Percentiles rank a stretch among this genome's conserved stretches.
These are phyloP conservation scores for Suhomyces tanzawaensis DNA, from an alignment of 805 yeast genomes.

Conservation along the genomic window DNA sequence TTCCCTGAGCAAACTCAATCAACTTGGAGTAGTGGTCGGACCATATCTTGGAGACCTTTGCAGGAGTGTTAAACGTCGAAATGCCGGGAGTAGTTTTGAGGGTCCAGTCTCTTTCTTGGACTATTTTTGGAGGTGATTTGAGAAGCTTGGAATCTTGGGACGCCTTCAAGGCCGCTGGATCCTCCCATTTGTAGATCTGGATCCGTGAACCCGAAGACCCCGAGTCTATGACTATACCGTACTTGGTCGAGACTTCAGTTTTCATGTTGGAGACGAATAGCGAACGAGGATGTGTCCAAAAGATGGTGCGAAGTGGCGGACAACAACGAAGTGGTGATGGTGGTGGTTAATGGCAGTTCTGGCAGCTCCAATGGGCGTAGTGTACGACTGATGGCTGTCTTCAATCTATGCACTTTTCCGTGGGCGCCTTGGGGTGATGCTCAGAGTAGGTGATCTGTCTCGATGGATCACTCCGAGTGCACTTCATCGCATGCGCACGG, in stretches of 20 bases:
- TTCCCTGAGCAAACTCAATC: conserved; percentile 62
- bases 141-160: conserved; percentile 32
- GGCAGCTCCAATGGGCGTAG: too few species aligned
- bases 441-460: too few species aligned
- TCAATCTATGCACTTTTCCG: too few species aligned
- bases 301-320: not conserved
- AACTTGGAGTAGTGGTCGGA: conserved; percentile 63
- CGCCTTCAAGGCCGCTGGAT: conserved; percentile 25
- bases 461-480: too few species aligned
- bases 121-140: conserved; percentile 65
- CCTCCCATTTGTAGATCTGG: conserved; percentile 79
- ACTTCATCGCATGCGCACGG: too few species aligned
- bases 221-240: conserved; percentile 90
- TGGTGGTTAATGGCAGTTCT: not conserved
- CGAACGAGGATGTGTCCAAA: not conserved
- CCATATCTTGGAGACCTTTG: conserved; percentile 60
- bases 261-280: conserved; percentile 1
- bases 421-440: too few species aligned
- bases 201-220: conserved; percentile 94
- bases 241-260: conserved; percentile 28
- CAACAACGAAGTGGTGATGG: not conserved
- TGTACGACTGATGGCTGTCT: too few species aligned
- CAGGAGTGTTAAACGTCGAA: conserved; percentile 50
- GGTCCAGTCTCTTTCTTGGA: conserved; percentile 67
- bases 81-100: conserved; percentile 80